These are phyloP conservation scores for Gossypium lobatum DNA, from an alignment of 441 rosid genomes.

Conservation along the genomic window DNA sequence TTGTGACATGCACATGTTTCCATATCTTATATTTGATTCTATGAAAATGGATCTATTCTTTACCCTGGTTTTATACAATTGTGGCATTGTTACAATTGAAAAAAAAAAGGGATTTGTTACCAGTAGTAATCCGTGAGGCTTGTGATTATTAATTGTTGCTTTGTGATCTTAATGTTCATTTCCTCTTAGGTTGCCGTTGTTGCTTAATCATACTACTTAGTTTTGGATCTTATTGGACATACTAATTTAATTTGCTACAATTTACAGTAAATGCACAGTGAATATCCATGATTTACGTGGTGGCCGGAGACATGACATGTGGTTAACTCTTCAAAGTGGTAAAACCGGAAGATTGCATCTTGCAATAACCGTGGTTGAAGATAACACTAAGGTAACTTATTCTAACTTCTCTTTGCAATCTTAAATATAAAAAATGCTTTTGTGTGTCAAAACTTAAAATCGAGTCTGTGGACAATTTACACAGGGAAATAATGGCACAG, in stretches of 20 bases:
- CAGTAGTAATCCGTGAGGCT: neutral
- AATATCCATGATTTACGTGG: conserved; percentile 56
- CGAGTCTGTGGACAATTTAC: conserved; percentile 10
- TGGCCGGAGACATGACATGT: conserved; percentile 68
- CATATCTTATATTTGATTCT: neutral
- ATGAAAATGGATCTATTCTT: neutral
- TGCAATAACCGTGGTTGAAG: conserved; percentile 63
- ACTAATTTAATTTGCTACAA: conserved; percentile 11
- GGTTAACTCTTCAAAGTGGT: conserved; percentile 74
- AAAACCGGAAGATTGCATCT: conserved; percentile 80
- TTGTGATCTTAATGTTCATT: conserved; percentile 1
- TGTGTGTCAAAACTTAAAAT: neutral
- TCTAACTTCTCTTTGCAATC: neutral
- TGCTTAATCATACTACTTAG: neutral
- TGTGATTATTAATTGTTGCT: neutral
- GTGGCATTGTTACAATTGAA: neutral
- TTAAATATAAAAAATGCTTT: neutral
- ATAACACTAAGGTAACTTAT: conserved; percentile 38
- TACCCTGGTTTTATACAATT: neutral
- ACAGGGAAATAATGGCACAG: conserved; percentile 33
- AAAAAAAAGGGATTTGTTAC: neutral
- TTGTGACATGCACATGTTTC: neutral
- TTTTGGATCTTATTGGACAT: neutral
- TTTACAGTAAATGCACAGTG: conserved; percentile 56
- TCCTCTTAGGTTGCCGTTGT: neutral